Conservation (phyloP, 306 rosid species). For the Cucurbita pepo region DNA sequence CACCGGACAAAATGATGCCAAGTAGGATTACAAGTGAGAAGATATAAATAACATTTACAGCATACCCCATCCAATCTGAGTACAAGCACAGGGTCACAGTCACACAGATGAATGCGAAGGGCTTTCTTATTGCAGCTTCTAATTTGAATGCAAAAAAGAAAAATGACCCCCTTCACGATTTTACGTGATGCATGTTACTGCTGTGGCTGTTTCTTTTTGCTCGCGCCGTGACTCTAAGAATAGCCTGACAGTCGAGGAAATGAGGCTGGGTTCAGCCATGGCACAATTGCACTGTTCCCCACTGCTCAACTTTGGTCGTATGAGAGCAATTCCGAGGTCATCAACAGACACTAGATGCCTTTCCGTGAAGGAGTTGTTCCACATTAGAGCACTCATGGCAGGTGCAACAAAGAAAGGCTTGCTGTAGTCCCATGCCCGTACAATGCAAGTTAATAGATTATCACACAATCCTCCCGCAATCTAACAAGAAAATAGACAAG, state of each 20-base stretch:
- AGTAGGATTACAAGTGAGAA: neutral
- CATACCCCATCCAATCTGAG: neutral
- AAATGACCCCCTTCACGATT: neutral
- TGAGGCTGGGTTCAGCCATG: slow-evolving; percentile 79
- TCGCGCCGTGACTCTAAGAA: slow-evolving; percentile 27
- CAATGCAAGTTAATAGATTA: slow-evolving; percentile 56
- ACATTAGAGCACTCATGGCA: slow-evolving; percentile 56
- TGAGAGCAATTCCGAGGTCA: slow-evolving; percentile 55
- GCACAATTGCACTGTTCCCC: slow-evolving; percentile 78
- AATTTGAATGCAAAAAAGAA: neutral
- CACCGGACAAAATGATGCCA: neutral
- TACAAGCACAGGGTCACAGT: neutral
- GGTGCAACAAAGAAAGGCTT: slow-evolving; percentile 74
- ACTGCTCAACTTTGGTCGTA: slow-evolving; percentile 43
- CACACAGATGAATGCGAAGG: neutral
- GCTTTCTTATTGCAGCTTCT: neutral
- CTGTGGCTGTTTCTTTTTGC: neutral
- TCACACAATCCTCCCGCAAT: slow-evolving; percentile 78
- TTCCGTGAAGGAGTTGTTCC: slow-evolving; percentile 61
- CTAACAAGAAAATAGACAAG: slow-evolving; percentile 16
- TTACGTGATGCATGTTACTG: neutral
- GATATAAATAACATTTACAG: neutral
- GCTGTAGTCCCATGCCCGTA: slow-evolving; percentile 70
- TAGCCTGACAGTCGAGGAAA: slow-evolving; percentile 64
- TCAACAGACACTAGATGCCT: slow-evolving; percentile 32